phyloP scores from a whole-genome alignment of 2,329 filamentous ascomycete genomes.

The Phyllosticta paracitricarpa region DNA sequence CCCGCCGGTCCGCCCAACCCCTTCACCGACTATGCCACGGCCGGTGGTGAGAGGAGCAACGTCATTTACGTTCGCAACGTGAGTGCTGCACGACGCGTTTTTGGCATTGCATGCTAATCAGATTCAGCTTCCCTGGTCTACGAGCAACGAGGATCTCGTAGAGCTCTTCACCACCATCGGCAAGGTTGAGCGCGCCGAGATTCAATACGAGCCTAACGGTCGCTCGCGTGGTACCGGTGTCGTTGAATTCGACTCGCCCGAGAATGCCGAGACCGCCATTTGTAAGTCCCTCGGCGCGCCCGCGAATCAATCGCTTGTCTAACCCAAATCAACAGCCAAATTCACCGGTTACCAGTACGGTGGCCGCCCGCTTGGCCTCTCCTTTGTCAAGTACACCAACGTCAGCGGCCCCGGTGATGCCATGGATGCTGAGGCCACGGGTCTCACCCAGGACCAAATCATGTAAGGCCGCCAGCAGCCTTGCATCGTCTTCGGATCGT shows the following conservation, averaged over 20 bases:
- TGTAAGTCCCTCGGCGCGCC: constrained; percentile 33
- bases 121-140: constrained; percentile 86
- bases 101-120: constrained; percentile 18
- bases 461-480: constrained; percentile 52
- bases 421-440: constrained; percentile 71
- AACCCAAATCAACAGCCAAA: constrained; percentile 50
- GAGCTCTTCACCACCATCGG: constrained; percentile 97
- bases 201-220: constrained; percentile 95
- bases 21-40: constrained; percentile 86
- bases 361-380: constrained; percentile 83
- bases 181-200: constrained; percentile 97
- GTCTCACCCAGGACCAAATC: constrained; percentile 94
- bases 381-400: constrained; percentile 87
- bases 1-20: constrained; percentile 62
- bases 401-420: constrained; percentile 48
- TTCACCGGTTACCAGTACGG: constrained; percentile 98
- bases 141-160: constrained; percentile 92
- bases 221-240: constrained; percentile 92
- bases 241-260: constrained; percentile 76
- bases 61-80: constrained; percentile 96
- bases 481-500: neutral
- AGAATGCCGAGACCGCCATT: constrained; percentile 88
- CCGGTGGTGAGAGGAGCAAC: constrained; percentile 72
- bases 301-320: constrained; percentile 13
- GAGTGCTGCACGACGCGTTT: constrained; percentile 36